phyloP scores from a whole-genome alignment of 1,139 yeast species.

The Saccharomyces pastorianus region DNA sequence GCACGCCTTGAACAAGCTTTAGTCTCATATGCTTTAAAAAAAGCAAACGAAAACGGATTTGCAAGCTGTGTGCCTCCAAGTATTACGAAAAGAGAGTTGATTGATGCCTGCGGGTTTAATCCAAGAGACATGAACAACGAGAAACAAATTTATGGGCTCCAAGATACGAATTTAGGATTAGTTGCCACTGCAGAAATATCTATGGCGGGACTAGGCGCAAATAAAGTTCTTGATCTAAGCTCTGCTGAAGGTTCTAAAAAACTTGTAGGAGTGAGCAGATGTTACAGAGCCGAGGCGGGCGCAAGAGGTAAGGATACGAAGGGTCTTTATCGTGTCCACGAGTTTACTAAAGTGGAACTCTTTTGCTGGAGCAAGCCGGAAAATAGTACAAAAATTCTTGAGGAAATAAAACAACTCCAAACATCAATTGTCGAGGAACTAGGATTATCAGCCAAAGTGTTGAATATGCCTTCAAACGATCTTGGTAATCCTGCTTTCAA shows the following conservation, averaged over 20 bases:
- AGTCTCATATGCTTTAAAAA: conserved; percentile 62
- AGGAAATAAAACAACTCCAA: conserved; percentile 58
- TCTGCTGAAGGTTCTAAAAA: conserved; percentile 33
- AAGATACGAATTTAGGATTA: conserved; percentile 47
- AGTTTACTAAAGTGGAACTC: conserved; percentile 92
- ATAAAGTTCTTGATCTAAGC: conserved; percentile 34
- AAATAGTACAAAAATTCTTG: conserved; percentile 45
- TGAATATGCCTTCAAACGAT: conserved; percentile 86
- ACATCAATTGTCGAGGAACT: conserved; percentile 52
- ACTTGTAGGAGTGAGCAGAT: conserved; percentile 75
- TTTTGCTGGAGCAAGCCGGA: conserved; percentile 63
- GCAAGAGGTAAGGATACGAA: conserved; percentile 89
- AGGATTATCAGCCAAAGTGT: conserved; percentile 72
- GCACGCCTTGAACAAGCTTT: conserved; percentile 87
- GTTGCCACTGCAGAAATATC: conserved; percentile 97
- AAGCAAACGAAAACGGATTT: conserved; percentile 65
- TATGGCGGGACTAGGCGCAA: conserved; percentile 63
- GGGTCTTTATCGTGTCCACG: conserved; percentile 92
- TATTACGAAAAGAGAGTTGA: conserved; percentile 67
- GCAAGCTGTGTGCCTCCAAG: conserved; percentile 75
- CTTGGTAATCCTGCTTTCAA: conserved; percentile 89
- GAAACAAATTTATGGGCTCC: conserved; percentile 71
- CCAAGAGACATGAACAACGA: conserved; percentile 89
- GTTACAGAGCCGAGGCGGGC: conserved; percentile 95
- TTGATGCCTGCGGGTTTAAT: conserved; percentile 87